Base-by-base conservation (phyloP, 345 rosid species). In the Sonneratia alba region DNA sequence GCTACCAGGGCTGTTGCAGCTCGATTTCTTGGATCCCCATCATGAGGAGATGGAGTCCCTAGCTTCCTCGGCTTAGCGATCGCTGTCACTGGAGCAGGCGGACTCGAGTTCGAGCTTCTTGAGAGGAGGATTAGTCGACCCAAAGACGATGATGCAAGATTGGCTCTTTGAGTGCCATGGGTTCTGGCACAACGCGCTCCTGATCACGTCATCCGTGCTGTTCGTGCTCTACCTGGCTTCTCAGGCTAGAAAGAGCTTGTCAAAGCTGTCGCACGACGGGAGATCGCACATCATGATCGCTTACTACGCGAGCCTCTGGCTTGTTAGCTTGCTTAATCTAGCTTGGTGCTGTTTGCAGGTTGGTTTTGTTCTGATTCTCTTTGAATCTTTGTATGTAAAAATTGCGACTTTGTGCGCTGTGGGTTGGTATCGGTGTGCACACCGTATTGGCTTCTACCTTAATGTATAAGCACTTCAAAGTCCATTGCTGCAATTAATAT, bases 91-190 rank as follows among this genome's bases (percentile, higher is more conserved):
- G 51, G 51, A 47, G 57, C n/a, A 53, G n/a, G 57, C 21, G 57
- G n/a, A 19, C 22, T 19, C 32, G 63, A 22, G 13, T 57, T 57
- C 34, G 63, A 57, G 63, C 63, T 57, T 64, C 10, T 72, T 62
- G 62, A 79, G 74, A 11, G 83, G 81, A 36, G 34, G 63, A 40
- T 77, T 72, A 65, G 1, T 53, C 24, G 69, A 70, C 24, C 32
- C 73, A 14, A 79, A 75, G 66, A 12, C 66, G 66, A 62, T 34
- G 48, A 73, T 85, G 74, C 77, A 72, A 76, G 77, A 80, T 32
- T 91, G 97, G 98, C 81, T 94, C 36, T 82, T 73, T 67, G 86
- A 82, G 75, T 94, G 96, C 69, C 97, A 93, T 71, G 98, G 98
- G 40, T 81, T 93, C 73, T 70, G 88, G 69, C 97, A 89, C 75